Percentiles rank a stretch among this genome's conserved stretches.
Conservation (phyloP, 331 rosid genomes). For the Pyracantha coccinea region DNA sequence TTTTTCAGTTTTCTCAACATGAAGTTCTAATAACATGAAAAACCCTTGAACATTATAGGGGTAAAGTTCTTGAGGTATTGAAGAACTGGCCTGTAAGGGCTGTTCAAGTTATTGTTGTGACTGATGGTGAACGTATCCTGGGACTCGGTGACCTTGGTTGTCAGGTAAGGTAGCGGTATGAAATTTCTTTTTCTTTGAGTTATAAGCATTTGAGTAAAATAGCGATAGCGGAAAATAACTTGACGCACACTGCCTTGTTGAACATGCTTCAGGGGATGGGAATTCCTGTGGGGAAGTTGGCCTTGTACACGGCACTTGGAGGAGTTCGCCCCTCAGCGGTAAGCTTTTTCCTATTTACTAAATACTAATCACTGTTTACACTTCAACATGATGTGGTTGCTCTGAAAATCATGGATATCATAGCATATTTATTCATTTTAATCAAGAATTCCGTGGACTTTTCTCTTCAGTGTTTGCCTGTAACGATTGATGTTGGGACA, state of each 20-base stretch:
- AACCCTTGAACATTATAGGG: conserved; percentile 36
- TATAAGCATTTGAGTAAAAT: not conserved
- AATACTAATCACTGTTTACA: not conserved
- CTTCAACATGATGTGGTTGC: not conserved
- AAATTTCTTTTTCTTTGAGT: not conserved
- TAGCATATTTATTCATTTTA: not conserved
- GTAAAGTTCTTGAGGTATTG: conserved; percentile 84
- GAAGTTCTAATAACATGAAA: not conserved
- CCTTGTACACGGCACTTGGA: conserved; percentile 92
- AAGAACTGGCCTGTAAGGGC: conserved; percentile 90
- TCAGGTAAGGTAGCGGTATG: conserved; percentile 45
- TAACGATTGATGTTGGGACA: conserved; percentile 94
- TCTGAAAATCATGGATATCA: not conserved
- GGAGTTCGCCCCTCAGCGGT: conserved; percentile 96
- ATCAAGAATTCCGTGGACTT: not conserved
- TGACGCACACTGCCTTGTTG: conserved; percentile 13
- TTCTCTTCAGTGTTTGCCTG: conserved; percentile 72
- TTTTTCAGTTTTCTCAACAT: not conserved
- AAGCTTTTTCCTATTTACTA: conserved; percentile 23
- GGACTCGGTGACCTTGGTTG: conserved; percentile 99
- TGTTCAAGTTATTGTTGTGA: conserved; percentile 92
- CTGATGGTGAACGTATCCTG: conserved; percentile 97
- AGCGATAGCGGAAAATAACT: not conserved
- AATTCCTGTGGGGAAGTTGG: conserved; percentile 92
- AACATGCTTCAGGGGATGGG: conserved; percentile 82